Evolutionary conservation across 2,329 filamentous ascomycete genomes (phyloP), one percentile per base, ranked within the genome.

Genomic region (Sporothrix curviconia): DNA sequence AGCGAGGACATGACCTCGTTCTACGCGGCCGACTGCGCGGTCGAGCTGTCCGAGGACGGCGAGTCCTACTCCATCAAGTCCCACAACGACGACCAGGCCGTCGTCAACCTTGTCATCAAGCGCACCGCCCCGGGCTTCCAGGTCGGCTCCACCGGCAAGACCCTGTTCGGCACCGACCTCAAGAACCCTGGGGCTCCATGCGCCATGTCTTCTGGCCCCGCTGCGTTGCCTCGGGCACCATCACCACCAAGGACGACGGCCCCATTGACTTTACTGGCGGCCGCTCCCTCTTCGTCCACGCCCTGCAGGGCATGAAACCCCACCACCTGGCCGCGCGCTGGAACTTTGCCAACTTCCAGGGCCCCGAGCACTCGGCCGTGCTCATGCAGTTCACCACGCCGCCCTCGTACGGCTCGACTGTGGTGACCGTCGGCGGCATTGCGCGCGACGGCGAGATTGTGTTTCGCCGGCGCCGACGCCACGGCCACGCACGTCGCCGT

Each of bases 311-410:
- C 70, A 97, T 97, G 92, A 99, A 99, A 81, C 94, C 94, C 40
- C 94, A 99, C 72, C 95, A 99, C 70, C 89, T 91, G 59, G 92
- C 92, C 61, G 85, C 89, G 30, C 84, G 82, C 62, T 99, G 94
- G 94, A 96, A 94, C 74, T 99, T 96, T 76, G 80, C 83, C 72
- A 84, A 92, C 74, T 96, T 96, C 77, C 92, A 97, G 70, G 86
- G 89, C 14, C 87, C 90, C 22, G 90, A 79, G 19, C 88, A 90
- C 75, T 94, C 92, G 28, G 92, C 92, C 28, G 75, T 95, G 63
- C 78, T 97, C 77, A 99, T 99, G 94, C 89, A 97, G 72, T 99
- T 86, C 72, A 95, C 85, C 37, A 99, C 94, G 1, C 95, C 94
- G 28, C 84, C 89, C 4, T 96, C 92, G 4, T 99, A 99, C 69